Base-by-base conservation (phyloP, 2,329 filamentous ascomycete genomes). In the Trichophaea hybrida region DNA sequence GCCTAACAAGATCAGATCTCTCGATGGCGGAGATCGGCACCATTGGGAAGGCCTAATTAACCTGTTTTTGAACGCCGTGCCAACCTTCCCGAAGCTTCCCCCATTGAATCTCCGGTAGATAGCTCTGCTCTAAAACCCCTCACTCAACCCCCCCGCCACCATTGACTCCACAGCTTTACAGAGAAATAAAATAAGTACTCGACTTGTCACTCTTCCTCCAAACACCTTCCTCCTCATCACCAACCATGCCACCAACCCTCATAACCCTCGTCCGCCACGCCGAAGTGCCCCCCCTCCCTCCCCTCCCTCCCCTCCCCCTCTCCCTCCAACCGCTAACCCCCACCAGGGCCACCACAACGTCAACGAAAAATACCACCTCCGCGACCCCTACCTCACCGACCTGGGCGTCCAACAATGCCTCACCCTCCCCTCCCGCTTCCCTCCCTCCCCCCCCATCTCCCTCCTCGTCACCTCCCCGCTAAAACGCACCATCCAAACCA, bases 401-500 rank as follows among this genome's bases (percentile, higher is more conserved):
- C 40, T 59, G 5, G 67, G 67, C 32, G 63, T 67, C 55, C 24
- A 33, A 0, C 66, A 69, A 63, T 69, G 67, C 48, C 55, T 38
- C 8, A 50, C 7, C 1, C 65, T 69, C 43, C 57, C 54, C 37
- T 32, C 50, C 1, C 55, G 37, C n/a, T 67, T 67, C 61, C 59
- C 61, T 13, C 35, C 60, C 40, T 61, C 64, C 6, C 63, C 63
- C 2, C 12, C 48, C 13, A 66, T 67, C 44, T 67, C 69, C 7
- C 59, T 71, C 0, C 55, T 72, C 38, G 59, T 69, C 40, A 68
- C 68, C 5, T 72, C 71, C 12, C 70, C 70, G 2, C 62, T 72
- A 4, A 65, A 64, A 33, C 69, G 70, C 48, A 71, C 70, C 2
- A 64, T 72, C 49, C 70, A 72, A 59, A 72, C 70, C 7, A 71